Conservation (phyloP, 108 stramenopile species). For the Epithemia pelagica region DNA sequence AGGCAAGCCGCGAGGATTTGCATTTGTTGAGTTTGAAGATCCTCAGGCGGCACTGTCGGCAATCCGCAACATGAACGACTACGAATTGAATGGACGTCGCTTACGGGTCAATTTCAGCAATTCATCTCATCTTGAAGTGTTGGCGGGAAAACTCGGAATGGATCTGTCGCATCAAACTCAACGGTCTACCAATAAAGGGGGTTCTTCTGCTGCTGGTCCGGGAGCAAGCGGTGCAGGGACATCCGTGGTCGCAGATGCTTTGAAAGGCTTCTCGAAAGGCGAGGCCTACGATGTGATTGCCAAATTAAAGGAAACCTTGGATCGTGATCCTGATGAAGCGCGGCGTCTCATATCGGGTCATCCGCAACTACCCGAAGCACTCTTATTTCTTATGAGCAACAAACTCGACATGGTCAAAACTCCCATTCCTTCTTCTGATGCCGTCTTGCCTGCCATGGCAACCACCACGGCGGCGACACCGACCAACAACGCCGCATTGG, state of each 20-base stretch:
- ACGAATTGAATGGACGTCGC: slow-evolving; percentile 89
- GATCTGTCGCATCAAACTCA: slow-evolving; percentile 51
- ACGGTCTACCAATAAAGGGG: slow-evolving; percentile 14
- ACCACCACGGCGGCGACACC: slow-evolving; percentile 2
- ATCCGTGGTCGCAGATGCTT: slow-evolving; percentile 63
- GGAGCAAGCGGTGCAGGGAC: slow-evolving; percentile 40
- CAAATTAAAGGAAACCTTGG: slow-evolving; percentile 84
- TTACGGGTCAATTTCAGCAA: slow-evolving; percentile 91
- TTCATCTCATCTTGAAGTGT: slow-evolving; percentile 77
- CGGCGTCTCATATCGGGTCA: slow-evolving; percentile 72
- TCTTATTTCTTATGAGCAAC: slow-evolving; percentile 74
- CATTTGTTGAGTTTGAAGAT: slow-evolving; percentile 96
- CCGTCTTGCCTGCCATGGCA: slow-evolving; percentile 3
- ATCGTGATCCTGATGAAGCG: slow-evolving; percentile 88
- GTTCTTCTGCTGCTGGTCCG: neutral
- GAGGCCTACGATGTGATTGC: slow-evolving; percentile 90
- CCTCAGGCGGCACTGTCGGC: slow-evolving; percentile 90
- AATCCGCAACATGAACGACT: slow-evolving; percentile 95
- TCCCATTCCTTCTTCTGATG: slow-evolving; percentile 36
- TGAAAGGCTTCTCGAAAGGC: slow-evolving; percentile 76
- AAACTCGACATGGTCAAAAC: slow-evolving; percentile 89
- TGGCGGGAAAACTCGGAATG: slow-evolving; percentile 88
- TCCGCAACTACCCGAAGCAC: slow-evolving; percentile 88
- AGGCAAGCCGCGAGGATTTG: slow-evolving; percentile 92
- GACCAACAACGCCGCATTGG: slow-evolving; percentile 11